Percentiles rank a stretch among this genome's conserved stretches.
phyloP scores from a whole-genome alignment of 306 rosid species.

The Casuarina equisetifolia region DNA sequence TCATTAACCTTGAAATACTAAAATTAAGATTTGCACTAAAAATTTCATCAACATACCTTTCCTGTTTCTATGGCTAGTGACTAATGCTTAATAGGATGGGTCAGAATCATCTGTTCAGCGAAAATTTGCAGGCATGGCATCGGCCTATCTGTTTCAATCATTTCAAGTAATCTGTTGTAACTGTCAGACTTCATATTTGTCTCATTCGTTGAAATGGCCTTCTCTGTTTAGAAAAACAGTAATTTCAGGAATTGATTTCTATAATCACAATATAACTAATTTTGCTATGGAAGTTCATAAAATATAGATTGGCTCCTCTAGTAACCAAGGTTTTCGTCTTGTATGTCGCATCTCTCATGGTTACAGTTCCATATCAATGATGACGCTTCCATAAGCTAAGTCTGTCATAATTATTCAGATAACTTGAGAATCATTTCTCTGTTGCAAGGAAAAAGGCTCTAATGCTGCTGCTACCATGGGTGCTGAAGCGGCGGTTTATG shows the following conservation, averaged over 20 bases:
- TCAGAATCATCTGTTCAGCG: not conserved
- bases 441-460: constrained; percentile 69
- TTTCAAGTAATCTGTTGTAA: not conserved
- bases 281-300: not conserved
- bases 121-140: not conserved
- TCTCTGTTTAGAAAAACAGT: not conserved
- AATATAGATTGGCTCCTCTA: constrained; percentile 2
- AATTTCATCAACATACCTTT: not conserved
- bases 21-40: not conserved
- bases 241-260: not conserved
- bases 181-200: not conserved
- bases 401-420: constrained; percentile 1
- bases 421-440: constrained; percentile 22
- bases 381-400: not conserved
- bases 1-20: not conserved
- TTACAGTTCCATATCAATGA: not conserved
- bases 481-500: constrained; percentile 93
- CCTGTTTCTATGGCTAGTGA: not conserved
- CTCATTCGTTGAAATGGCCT: not conserved
- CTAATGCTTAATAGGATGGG: not conserved
- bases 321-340: not conserved
- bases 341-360: not conserved
- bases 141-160: not conserved
- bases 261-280: not conserved
- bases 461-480: constrained; percentile 95